phyloP scores from a whole-genome alignment of 2,329 filamentous ascomycete genomes.

The Xylaria sp. region DNA sequence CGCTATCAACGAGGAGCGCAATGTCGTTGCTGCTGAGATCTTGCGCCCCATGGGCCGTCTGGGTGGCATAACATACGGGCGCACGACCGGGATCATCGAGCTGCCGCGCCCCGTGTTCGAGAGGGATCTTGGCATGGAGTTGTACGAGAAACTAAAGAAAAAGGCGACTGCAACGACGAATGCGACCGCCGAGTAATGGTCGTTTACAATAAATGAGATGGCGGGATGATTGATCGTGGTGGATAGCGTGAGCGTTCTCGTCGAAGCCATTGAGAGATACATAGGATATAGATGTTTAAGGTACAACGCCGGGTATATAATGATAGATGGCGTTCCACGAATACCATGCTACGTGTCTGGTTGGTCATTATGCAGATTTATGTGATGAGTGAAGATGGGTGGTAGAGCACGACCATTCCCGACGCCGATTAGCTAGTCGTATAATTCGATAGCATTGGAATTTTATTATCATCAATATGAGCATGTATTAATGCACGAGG shows the following conservation, averaged over 20 bases:
- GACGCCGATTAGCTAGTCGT: too few species aligned
- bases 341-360: too few species aligned
- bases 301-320: neutral
- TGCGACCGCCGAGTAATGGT: slow-evolving; percentile 9
- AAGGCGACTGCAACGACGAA: slow-evolving; percentile 42
- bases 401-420: too few species aligned
- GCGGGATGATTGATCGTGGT: neutral
- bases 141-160: slow-evolving; percentile 65
- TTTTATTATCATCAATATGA: too few species aligned
- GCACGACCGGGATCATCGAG: slow-evolving; percentile 76
- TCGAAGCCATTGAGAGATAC: neutral
- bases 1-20: slow-evolving; percentile 81
- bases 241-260: neutral
- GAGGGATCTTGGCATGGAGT: slow-evolving; percentile 63
- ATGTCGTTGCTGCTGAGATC: slow-evolving; percentile 78
- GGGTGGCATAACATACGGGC: slow-evolving; percentile 86
- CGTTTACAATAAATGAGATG: neutral
- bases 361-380: too few species aligned
- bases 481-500: too few species aligned
- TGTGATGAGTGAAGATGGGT: too few species aligned
- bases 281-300: slow-evolving; percentile 11
- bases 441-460: too few species aligned
- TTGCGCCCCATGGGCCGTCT: slow-evolving; percentile 80
- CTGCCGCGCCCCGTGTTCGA: slow-evolving; percentile 70
- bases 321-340: neutral